phyloP scores from a whole-genome alignment of 306 rosid genomes.

The Trifolium subterraneum region DNA sequence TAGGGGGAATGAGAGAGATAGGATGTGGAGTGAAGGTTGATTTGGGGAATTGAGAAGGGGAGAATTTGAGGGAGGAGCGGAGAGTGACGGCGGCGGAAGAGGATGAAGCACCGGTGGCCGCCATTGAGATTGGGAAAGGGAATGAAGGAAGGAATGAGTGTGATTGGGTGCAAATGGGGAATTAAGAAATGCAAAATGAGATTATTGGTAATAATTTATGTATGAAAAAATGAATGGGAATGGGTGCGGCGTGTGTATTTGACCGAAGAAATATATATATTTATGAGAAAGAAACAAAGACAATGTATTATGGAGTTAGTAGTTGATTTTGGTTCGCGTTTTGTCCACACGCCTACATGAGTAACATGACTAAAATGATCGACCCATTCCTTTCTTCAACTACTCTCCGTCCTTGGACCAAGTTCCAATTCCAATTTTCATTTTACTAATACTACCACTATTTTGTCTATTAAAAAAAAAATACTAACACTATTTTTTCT shows the following conservation, averaged over 20 bases:
- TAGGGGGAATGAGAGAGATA: slow-evolving; percentile 1
- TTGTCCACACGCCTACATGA: slow-evolving; percentile 4
- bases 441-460: too few species aligned
- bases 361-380: too few species aligned
- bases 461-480: too few species aligned
- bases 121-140: slow-evolving; percentile 15
- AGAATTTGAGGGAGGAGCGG: slow-evolving; percentile 19
- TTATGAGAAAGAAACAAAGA: not conserved
- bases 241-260: not conserved
- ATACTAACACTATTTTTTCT: too few species aligned
- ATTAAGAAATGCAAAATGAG: too few species aligned
- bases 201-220: not conserved
- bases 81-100: slow-evolving; percentile 32
- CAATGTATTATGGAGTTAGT: not conserved
- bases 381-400: slow-evolving; percentile 24
- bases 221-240: not conserved
- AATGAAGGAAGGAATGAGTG: not conserved
- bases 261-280: not conserved
- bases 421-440: not conserved
- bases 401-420: slow-evolving; percentile 5
- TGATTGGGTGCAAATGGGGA: not conserved
- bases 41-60: slow-evolving; percentile 19
- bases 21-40: not conserved
- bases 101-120: slow-evolving; percentile 31
- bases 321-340: not conserved